These are phyloP conservation scores for Solanum stenotomum DNA, from an alignment of 257 asterid species.

Conservation along the genomic window DNA sequence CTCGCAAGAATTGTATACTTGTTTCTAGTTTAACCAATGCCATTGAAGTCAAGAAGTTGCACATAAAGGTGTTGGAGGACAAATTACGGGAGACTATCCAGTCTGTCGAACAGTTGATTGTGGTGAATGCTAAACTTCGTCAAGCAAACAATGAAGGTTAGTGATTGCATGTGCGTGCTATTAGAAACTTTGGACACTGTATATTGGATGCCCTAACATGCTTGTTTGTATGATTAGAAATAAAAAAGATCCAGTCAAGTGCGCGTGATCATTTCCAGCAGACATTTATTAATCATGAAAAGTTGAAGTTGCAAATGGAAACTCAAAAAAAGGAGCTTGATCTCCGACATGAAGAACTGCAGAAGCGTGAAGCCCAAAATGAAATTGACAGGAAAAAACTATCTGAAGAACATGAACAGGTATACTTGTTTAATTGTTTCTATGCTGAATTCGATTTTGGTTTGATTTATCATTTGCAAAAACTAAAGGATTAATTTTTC, in stretches of 20 bases:
- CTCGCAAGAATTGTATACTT: slow-evolving; percentile 59
- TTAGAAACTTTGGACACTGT: slow-evolving; percentile 2
- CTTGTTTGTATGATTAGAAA: slow-evolving; percentile 39
- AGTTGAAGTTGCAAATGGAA: slow-evolving; percentile 59
- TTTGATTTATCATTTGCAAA: slow-evolving; percentile 3
- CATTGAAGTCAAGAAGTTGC: slow-evolving; percentile 63
- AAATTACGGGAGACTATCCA: slow-evolving; percentile 59
- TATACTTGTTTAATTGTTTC: slow-evolving; percentile 14
- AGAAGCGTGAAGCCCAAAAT: slow-evolving; percentile 68
- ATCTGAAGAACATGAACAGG: slow-evolving; percentile 74
- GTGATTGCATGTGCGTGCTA: slow-evolving; percentile 6
- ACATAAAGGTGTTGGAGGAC: slow-evolving; percentile 53
- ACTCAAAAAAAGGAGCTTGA: slow-evolving; percentile 67
- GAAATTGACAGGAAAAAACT: slow-evolving; percentile 66
- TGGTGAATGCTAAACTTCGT: slow-evolving; percentile 61
- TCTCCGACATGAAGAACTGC: slow-evolving; percentile 54
- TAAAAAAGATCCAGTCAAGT: slow-evolving; percentile 63
- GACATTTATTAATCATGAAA: slow-evolving; percentile 74
- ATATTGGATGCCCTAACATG: slow-evolving; percentile 7
- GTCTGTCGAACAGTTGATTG: slow-evolving; percentile 38
- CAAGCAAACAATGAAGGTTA: slow-evolving; percentile 74
- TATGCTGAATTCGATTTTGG: background rate
- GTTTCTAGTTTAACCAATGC: slow-evolving; percentile 54
- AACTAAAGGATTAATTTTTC: background rate
- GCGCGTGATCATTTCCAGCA: slow-evolving; percentile 70